Conservation (phyloP, 176 grass and related monocot species). For the Metroxylon sagu region DNA sequence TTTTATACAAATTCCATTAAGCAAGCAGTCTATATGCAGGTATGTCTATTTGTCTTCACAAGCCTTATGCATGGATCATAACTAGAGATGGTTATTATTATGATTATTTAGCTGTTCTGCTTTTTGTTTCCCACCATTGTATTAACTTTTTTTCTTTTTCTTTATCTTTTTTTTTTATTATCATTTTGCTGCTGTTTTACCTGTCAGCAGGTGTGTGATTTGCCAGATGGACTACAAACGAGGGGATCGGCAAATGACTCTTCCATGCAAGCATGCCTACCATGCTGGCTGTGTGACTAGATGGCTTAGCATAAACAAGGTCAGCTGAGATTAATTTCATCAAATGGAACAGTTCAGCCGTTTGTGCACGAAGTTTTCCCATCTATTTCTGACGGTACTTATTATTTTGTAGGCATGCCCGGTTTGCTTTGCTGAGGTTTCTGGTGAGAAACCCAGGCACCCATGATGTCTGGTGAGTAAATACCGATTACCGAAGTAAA, state of each 20-base stretch:
- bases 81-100: too few relatives aligned
- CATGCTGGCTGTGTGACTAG: conserved; percentile 71
- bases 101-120: too few relatives aligned
- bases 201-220: conserved; percentile 63
- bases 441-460: conserved; percentile 32
- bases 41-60: too few relatives aligned
- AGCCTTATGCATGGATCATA: too few relatives aligned
- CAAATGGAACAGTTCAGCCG: neutral
- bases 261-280: conserved; percentile 91
- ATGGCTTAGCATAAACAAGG: conserved; percentile 98
- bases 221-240: conserved; percentile 96
- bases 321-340: conserved; percentile 6
- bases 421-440: conserved; percentile 81
- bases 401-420: conserved; percentile 62
- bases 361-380: neutral
- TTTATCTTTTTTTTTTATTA: too few relatives aligned
- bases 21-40: too few relatives aligned
- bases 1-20: too few relatives aligned
- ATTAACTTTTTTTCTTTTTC: too few relatives aligned
- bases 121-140: too few relatives aligned
- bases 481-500: neutral
- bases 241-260: conserved; percentile 84
- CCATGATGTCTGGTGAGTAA: conserved; percentile 32
- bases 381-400: neutral
- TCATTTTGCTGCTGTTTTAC: too few relatives aligned